Percentiles rank a stretch among this genome's conserved stretches.
phyloP scores from a whole-genome alignment of 2,329 filamentous ascomycete species.

The Trichoderma pleuroti region DNA sequence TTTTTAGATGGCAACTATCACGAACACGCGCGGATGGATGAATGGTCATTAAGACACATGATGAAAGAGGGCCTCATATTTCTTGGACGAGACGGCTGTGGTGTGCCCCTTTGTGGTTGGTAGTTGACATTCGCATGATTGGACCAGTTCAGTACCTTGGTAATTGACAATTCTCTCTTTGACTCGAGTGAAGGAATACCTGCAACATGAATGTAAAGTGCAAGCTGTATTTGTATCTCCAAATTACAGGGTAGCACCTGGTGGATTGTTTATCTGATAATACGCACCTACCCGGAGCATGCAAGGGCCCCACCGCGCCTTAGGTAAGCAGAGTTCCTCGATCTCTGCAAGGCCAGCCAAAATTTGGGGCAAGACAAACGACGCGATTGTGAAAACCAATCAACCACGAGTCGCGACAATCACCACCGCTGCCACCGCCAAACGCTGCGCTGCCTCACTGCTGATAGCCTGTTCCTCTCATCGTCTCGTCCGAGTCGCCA shows the following conservation, averaged over 20 bases:
- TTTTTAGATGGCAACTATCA: neutral
- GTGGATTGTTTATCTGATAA: neutral
- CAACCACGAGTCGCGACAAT: constrained; percentile 22
- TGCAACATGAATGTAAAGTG: neutral
- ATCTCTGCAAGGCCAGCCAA: constrained; percentile 15
- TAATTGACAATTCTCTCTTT: neutral
- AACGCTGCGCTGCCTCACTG: neutral
- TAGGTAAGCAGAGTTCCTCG: neutral
- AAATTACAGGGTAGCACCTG: neutral
- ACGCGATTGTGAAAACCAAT: constrained; percentile 22
- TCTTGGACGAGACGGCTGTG: neutral
- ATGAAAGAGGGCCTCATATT: neutral
- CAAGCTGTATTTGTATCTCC: neutral
- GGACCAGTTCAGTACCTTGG: neutral
- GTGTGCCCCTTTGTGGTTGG: too few species aligned
- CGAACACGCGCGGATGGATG: neutral
- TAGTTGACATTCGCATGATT: neutral
- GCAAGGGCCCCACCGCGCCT: neutral
- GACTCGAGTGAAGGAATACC: neutral
- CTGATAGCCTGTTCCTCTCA: neutral
- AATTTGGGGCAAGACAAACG: constrained; percentile 21
- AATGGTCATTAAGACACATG: too few species aligned
- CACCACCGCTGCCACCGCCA: neutral
- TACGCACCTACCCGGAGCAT: neutral
- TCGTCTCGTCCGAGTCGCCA: too few species aligned